phyloP scores from a whole-genome alignment of 176 grass and related monocot species.

The Carex cristatella region DNA sequence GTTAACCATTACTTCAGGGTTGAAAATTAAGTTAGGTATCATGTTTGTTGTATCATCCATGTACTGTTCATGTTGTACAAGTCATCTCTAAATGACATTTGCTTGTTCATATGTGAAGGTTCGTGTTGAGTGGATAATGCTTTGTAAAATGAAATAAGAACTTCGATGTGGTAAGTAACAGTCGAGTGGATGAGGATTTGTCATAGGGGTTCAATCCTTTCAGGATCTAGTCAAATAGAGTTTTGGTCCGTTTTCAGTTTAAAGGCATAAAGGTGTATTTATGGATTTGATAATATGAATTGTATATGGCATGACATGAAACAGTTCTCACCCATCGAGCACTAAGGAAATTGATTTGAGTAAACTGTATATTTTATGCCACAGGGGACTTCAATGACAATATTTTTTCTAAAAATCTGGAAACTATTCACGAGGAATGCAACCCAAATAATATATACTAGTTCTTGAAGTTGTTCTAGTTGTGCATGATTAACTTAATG shows the following conservation, averaged over 20 bases:
- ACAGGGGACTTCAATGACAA: neutral
- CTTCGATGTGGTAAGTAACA: neutral
- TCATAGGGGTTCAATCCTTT: neutral
- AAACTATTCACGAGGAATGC: neutral
- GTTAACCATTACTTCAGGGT: slow-evolving; percentile 5
- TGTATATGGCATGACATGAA: neutral
- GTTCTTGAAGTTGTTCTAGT: neutral
- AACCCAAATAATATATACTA: neutral
- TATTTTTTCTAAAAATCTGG: neutral
- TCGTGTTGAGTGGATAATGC: neutral
- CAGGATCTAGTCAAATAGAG: neutral
- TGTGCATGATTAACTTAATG: neutral
- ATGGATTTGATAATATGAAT: neutral
- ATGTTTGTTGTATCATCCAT: slow-evolving; percentile 21
- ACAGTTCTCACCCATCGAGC: no score
- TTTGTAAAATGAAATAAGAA: slow-evolving; percentile 9
- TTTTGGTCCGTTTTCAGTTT: neutral
- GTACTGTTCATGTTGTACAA: slow-evolving; percentile 17
- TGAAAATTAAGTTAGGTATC: slow-evolving; percentile 1
- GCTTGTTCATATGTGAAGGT: slow-evolving; percentile 17
- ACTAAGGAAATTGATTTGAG: neutral
- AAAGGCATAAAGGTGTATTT: neutral
- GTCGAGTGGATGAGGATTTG: neutral
- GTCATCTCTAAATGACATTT: slow-evolving; percentile 18
- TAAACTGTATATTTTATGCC: neutral